Base-by-base conservation (phyloP, 495 filamentous ascomycete species). In the Hypomontagnella monticulosa region DNA sequence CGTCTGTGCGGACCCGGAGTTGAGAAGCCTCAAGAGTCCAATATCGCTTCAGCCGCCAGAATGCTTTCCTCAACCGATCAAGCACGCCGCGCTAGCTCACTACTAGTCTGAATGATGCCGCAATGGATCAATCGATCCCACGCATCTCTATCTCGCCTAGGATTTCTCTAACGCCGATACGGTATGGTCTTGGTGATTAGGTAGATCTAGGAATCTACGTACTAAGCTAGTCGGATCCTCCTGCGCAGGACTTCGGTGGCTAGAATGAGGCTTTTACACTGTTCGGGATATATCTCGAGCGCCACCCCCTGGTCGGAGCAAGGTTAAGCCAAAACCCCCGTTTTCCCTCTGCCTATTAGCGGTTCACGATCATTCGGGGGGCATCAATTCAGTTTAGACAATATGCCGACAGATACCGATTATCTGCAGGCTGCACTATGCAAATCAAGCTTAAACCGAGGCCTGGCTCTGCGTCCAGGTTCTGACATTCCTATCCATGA, bases 341-440 rank as follows among this genome's bases (percentile, higher is more conserved):
- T 32, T 57, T 43, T 19, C 34, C 34, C 30, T 33, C 51, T 40
- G 16, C 19, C 41, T 15, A 57, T 58, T 57, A 57, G 46, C 33
- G 33, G 43, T 33, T 43, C 33, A 11, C 18, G 15, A 37, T 20
- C 19, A n/a, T 58, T 43, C 15, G 33, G 41, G 55, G 15, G 36
- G n/a, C n/a, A n/a, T n/a, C n/a, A n/a, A 52, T 57, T 46, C 32
- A 27, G 14, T 19, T 8, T 57, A 37, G 20, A 63, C 7, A 46
- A 61, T 57, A 43, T 67, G 63, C 63, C 63, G 63, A 61, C 46
- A 20, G 36, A 61, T 61, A 53, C 51, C 57, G 57, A 57, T 67
- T 57, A 30, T 51, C 34, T 43, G 60, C 58, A 56, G 23, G 23
- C 23, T 27, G 23, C 23, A 27, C 23, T 27, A 27, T 27, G 42